phyloP scores from a whole-genome alignment of 2,329 filamentous ascomycete species.

The Beauveria varroae region DNA sequence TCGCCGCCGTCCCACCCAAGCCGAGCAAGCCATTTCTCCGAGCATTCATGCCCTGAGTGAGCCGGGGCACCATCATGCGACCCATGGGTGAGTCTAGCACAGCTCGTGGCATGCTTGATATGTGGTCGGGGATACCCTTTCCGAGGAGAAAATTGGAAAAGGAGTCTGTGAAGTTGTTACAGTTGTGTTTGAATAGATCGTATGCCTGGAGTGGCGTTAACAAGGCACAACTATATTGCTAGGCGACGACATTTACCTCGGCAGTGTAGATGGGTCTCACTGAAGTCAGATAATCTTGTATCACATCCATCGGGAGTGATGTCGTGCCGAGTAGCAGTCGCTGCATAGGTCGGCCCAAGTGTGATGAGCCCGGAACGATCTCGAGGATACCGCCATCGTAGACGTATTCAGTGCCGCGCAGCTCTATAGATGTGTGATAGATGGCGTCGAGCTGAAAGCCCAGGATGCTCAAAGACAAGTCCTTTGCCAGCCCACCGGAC shows the following conservation, averaged over 20 bases:
- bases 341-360: constrained; percentile 79
- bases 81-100: constrained; percentile 85
- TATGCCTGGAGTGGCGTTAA: constrained; percentile 55
- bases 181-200: constrained; percentile 85
- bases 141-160: constrained; percentile 84
- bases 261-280: constrained; percentile 74
- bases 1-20: constrained; percentile 32
- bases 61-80: constrained; percentile 73
- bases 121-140: constrained; percentile 79
- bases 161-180: constrained; percentile 96
- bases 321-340: constrained; percentile 68
- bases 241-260: constrained; percentile 41
- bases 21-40: constrained; percentile 45
- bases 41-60: constrained; percentile 44
- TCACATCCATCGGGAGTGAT: constrained; percentile 68
- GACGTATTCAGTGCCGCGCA: constrained; percentile 80
- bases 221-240: neutral
- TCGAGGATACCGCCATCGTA: constrained; percentile 84
- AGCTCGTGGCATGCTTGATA: constrained; percentile 74
- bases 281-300: constrained; percentile 82
- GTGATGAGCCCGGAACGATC: constrained; percentile 72
- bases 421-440: constrained; percentile 87
- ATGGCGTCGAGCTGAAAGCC: constrained; percentile 74
- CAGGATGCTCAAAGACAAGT: constrained; percentile 46
- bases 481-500: constrained; percentile 51